Evolutionary conservation across 2,329 filamentous ascomycete genomes (phyloP), one percentile per base, ranked within the genome.

Genomic region (Talaromyces amestolkiae): DNA sequence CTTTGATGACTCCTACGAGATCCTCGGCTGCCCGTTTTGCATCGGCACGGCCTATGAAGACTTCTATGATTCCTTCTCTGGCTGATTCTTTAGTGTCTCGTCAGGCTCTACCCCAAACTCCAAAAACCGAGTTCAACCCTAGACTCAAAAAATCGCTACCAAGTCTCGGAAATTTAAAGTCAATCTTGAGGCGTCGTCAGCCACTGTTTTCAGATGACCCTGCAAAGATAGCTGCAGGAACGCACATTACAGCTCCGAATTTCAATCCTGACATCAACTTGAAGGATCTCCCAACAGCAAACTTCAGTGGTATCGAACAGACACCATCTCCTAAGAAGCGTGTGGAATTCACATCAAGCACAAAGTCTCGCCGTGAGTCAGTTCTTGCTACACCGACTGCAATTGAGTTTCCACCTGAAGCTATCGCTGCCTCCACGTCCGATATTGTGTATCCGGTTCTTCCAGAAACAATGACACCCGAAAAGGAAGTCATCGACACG

Each of bases 341-440:
- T 64, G 91, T 96, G 41, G 88, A 91, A 60, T 97, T 96, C 72
- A 92, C 90, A 0, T 89, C 89, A 0, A 88, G 87, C 67, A 88
- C 89, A 41, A 85, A 91, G 68, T 75, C 77, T 61, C 74, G 73
- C 35, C 72, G 79, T 64, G 74, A 75, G 15, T 70, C 75, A n/a
- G 68, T 73, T 41, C 68, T 77, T 17, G 70, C 73, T 4, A 80
- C 79, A 35, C 79, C 79, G 6, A 79, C 78, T 11, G 79, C 78
- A 3, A 79, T 76, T 27, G 81, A 79, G 66, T 70, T 77, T 24
- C 74, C 74, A 58, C 49, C 65, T 45, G 66, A 73, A 64, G 53
- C 66, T 65, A 62, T 67, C 33, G 65, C 70, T 27, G 67, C 69
- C 11, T 67, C 67, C 8, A 22, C 68, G 4, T 73, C 74, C 3